phyloP scores from a whole-genome alignment of 768 basidiomycete genomes.

The Mycena maculata region DNA sequence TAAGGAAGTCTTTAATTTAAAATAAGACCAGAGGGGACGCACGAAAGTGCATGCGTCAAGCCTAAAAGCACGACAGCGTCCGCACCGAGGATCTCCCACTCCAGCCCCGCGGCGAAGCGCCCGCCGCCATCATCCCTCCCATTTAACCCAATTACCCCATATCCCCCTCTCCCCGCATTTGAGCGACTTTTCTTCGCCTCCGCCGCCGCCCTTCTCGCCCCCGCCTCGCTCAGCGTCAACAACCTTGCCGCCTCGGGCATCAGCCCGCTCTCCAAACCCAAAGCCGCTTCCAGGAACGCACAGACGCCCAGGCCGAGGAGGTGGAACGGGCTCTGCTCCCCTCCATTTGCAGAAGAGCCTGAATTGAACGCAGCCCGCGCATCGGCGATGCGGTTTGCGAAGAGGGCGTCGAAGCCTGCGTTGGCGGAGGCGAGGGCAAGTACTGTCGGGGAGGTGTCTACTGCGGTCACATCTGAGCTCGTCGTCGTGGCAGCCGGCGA shows the following conservation, averaged over 20 bases:
- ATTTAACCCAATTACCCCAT: neutral
- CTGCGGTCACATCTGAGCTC: too few species aligned
- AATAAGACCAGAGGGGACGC: slow-evolving; percentile 33
- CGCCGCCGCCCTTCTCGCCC: too few species aligned
- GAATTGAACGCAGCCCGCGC: too few species aligned
- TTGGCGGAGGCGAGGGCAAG: too few species aligned
- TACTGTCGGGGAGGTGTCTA: too few species aligned
- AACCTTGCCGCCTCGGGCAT: slow-evolving; percentile 72
- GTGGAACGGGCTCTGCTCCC: too few species aligned
- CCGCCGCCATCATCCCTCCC: slow-evolving; percentile 43
- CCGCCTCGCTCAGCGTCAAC: slow-evolving; percentile 42
- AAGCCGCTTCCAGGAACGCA: slow-evolving; percentile 79
- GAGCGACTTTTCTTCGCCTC: too few species aligned
- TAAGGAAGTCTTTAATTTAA: slow-evolving; percentile 4
- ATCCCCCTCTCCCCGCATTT: too few species aligned
- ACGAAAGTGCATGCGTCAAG: slow-evolving; percentile 78
- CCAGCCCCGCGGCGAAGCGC: slow-evolving; percentile 70
- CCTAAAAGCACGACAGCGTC: slow-evolving; percentile 80
- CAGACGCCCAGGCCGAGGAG: slow-evolving; percentile 50
- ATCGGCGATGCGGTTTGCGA: too few species aligned
- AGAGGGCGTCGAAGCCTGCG: too few species aligned
- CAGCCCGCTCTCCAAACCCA: slow-evolving; percentile 81
- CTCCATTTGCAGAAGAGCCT: too few species aligned
- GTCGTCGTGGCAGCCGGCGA: too few species aligned
- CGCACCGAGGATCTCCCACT: slow-evolving; percentile 82